phyloP scores from a whole-genome alignment of 106 monocot species.

The Platanthera guangdongensis region DNA sequence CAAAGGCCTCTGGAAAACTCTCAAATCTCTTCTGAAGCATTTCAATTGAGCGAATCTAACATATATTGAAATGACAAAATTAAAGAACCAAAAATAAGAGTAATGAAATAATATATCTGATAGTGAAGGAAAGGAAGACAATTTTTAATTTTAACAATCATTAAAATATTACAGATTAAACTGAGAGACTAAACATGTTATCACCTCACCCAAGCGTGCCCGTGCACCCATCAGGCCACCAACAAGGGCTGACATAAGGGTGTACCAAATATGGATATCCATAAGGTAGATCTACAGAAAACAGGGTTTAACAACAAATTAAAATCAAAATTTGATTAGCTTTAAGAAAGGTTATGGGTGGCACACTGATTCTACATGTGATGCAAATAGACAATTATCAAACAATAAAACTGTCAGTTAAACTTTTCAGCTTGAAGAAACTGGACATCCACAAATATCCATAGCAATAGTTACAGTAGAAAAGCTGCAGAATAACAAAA shows the following conservation, averaged over 20 bases:
- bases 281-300: conserved; percentile 74
- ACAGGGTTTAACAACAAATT: background rate
- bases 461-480: background rate
- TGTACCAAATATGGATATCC: conserved; percentile 96
- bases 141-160: conserved; percentile 3
- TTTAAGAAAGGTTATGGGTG: background rate
- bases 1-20: conserved; percentile 90
- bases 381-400: background rate
- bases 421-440: background rate
- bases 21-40: conserved; percentile 98
- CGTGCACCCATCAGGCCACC: conserved; percentile 92
- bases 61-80: background rate
- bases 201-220: conserved; percentile 86
- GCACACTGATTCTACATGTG: background rate
- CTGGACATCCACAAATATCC: background rate
- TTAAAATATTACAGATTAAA: background rate
- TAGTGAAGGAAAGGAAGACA: background rate
- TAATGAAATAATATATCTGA: conserved; percentile 1
- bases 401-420: background rate
- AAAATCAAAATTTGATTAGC: background rate
- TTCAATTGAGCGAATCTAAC: conserved; percentile 82
- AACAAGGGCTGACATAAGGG: conserved; percentile 75
- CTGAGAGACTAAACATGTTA: conserved; percentile 2
- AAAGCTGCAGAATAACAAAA: conserved; percentile 1
- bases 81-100: background rate